A percentile compares a stretch with the other conserved stretches of the same genome.
Conservation (phyloP, 768 basidiomycete genomes). For the Panaeolus cyanescens region DNA sequence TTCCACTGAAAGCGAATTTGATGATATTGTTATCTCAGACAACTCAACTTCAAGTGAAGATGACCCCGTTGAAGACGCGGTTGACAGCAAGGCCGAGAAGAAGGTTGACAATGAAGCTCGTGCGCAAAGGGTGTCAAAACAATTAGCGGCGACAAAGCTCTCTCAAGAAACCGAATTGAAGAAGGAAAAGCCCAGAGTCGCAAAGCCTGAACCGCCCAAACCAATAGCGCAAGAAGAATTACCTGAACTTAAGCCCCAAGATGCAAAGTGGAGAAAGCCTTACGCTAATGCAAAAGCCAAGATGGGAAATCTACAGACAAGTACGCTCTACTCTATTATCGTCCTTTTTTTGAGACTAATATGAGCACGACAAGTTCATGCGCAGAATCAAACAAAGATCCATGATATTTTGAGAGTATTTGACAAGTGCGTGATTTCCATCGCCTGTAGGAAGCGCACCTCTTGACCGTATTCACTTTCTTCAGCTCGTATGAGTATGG, state of each 20-base stretch:
- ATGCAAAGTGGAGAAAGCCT: conserved; percentile 52
- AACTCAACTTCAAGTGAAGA: background rate
- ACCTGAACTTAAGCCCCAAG: conserved; percentile 48
- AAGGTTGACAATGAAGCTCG: conserved; percentile 21
- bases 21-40: background rate
- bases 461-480: conserved; percentile 8
- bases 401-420: conserved; percentile 79
- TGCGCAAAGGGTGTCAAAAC: conserved; percentile 1
- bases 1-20: conserved; percentile 8
- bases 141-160: background rate
- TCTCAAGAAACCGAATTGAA: background rate
- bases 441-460: background rate
- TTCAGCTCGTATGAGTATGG: conserved; percentile 77
- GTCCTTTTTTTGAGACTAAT: background rate
- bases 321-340: conserved; percentile 47
- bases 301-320: conserved; percentile 57
- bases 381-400: conserved; percentile 57
- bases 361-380: conserved; percentile 54
- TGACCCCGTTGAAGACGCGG: background rate
- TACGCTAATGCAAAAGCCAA: conserved; percentile 47
- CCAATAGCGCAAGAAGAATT: conserved; percentile 5
- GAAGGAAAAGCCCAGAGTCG: background rate
- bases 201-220: background rate
- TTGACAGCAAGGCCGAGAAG: conserved; percentile 19
- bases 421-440: conserved; percentile 56